Percentiles rank a stretch among this genome's conserved stretches.
Conservation (phyloP, 495 filamentous ascomycete species). For the Parathielavia appendiculata region DNA sequence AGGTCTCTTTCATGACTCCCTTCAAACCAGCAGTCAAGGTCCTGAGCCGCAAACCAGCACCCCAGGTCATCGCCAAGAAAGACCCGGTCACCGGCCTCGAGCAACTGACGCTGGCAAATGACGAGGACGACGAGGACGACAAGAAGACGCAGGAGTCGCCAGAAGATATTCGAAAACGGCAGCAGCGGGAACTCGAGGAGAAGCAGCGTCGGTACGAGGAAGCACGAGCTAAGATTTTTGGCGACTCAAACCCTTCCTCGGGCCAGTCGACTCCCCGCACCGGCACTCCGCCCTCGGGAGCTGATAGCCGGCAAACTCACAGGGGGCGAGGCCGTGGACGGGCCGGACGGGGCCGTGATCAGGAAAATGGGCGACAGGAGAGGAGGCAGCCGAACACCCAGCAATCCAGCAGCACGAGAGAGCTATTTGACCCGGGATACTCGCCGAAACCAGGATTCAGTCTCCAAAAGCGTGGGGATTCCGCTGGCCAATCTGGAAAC, state of each 20-base stretch:
- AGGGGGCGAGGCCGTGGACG: slow-evolving; percentile 23
- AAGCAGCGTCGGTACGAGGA: slow-evolving; percentile 87
- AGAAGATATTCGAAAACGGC: slow-evolving; percentile 67
- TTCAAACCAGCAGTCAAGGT: slow-evolving; percentile 80
- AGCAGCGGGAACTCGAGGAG: slow-evolving; percentile 73
- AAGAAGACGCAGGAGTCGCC: slow-evolving; percentile 57
- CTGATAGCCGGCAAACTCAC: slow-evolving; percentile 34
- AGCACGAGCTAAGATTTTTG: slow-evolving; percentile 77
- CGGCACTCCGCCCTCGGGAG: slow-evolving; percentile 55
- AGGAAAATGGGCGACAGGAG: slow-evolving; percentile 17
- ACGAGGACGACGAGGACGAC: slow-evolving; percentile 61
- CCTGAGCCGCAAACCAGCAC: slow-evolving; percentile 72
- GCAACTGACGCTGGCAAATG: slow-evolving; percentile 51
- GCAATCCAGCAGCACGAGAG: slow-evolving; percentile 29
- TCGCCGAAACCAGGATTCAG: slow-evolving; percentile 53
- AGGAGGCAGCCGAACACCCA: slow-evolving; percentile 21
- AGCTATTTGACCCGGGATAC: slow-evolving; percentile 71
- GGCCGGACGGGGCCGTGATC: slow-evolving; percentile 23
- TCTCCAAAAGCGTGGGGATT: slow-evolving; percentile 49
- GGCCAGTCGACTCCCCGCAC: slow-evolving; percentile 45
- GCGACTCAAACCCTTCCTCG: slow-evolving; percentile 53
- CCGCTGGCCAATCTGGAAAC: slow-evolving; percentile 38
- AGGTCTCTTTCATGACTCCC: slow-evolving; percentile 67
- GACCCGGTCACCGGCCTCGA: slow-evolving; percentile 52
- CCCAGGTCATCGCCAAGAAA: slow-evolving; percentile 42